phyloP scores from a whole-genome alignment of 108 stramenopile genomes.

The Cyclostephanos tholiformis region DNA sequence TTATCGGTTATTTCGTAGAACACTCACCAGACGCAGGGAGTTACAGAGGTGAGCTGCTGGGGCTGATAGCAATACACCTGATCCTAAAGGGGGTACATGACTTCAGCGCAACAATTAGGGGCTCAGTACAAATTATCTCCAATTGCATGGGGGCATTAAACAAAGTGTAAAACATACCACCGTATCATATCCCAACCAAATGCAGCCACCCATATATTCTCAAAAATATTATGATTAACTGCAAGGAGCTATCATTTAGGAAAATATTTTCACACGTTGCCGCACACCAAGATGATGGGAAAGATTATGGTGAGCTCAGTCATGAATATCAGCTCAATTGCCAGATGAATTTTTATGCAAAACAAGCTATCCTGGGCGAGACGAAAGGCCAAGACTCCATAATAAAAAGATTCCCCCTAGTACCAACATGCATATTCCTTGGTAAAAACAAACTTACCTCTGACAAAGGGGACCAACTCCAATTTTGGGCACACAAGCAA shows the following conservation, averaged over 20 bases:
- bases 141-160: background rate
- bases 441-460: no score
- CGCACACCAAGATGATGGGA: no score
- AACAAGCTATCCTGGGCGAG: background rate
- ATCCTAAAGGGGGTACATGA: background rate
- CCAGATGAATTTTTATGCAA: background rate
- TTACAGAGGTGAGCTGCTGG: slow-evolving; percentile 11
- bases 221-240: slow-evolving; percentile 13
- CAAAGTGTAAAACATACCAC: background rate
- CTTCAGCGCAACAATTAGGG: background rate
- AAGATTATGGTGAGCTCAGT: background rate
- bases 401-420: background rate
- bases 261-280: background rate
- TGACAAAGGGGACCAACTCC: no score
- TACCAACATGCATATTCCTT: background rate
- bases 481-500: no score
- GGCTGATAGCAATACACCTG: background rate
- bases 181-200: background rate
- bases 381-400: background rate
- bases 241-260: background rate
- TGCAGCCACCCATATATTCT: slow-evolving; percentile 15
- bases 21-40: background rate
- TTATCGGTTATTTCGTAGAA: slow-evolving; percentile 11
- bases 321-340: background rate
- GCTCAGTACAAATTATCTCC: no score